These are phyloP conservation scores for Verticillium klebahnii DNA, from an alignment of 2,329 filamentous ascomycete genomes.

Conservation along the genomic window DNA sequence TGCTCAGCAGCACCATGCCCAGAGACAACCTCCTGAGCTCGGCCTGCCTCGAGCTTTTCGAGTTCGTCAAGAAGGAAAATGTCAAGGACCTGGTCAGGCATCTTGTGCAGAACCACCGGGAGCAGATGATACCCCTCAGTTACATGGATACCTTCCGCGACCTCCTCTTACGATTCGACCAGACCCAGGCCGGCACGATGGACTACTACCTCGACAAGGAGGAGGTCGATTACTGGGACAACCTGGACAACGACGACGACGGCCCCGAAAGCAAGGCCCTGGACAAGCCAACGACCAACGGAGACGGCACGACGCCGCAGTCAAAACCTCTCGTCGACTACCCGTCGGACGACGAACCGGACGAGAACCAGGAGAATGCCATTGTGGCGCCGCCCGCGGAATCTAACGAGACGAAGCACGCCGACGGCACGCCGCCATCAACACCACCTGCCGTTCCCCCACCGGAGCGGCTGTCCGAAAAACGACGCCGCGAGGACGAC, in stretches of 20 bases:
- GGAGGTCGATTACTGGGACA: constrained; percentile 93
- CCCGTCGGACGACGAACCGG: constrained; percentile 79
- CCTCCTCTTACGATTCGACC: constrained; percentile 73
- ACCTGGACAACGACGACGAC: constrained; percentile 62
- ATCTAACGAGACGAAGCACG: constrained; percentile 9
- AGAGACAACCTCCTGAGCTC: constrained; percentile 92
- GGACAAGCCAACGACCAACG: constrained; percentile 48
- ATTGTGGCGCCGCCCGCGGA: constrained; percentile 19
- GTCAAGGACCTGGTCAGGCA: constrained; percentile 79
- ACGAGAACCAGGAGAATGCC: constrained; percentile 53
- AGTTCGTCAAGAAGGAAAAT: constrained; percentile 78
- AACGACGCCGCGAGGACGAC: constrained; percentile 86
- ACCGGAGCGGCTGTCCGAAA: constrained; percentile 78
- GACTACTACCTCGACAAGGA: constrained; percentile 73
- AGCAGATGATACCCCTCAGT: constrained; percentile 68
- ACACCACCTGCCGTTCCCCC: constrained; percentile 43
- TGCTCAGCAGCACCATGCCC: constrained; percentile 80
- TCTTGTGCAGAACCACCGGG: constrained; percentile 77
- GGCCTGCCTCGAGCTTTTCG: constrained; percentile 89
- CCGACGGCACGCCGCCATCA: constrained; percentile 13
- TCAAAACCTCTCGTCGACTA: constrained; percentile 84
- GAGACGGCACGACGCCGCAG: constrained; percentile 42
- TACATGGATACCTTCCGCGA: constrained; percentile 83
- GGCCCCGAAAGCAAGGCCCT: constrained; percentile 25
- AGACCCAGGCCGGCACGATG: constrained; percentile 61